phyloP scores from a whole-genome alignment of 1,284 basidiomycete species.

The Irpex sp. region DNA sequence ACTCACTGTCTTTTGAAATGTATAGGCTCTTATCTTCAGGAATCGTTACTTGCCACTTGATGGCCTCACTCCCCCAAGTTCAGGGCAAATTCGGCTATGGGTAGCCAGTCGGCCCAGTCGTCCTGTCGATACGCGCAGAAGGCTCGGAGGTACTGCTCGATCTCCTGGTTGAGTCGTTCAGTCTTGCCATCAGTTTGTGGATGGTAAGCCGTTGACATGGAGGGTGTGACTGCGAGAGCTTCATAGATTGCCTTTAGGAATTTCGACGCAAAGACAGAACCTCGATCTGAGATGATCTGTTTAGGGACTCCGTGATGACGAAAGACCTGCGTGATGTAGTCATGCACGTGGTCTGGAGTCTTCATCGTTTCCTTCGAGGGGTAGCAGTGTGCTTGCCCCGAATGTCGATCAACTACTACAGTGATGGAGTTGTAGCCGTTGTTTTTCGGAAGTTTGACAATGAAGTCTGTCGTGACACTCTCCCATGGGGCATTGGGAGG shows the following conservation, averaged over 20 bases:
- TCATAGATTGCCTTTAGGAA: conserved; percentile 18
- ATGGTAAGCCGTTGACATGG: conserved; percentile 25
- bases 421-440: conserved; percentile 31
- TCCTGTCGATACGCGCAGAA: conserved; percentile 17
- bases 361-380: conserved; percentile 27
- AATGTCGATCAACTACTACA: conserved; percentile 30
- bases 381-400: background rate
- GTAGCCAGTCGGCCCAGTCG: conserved; percentile 15
- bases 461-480: conserved; percentile 33
- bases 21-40: too few species aligned
- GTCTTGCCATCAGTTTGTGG: conserved; percentile 31
- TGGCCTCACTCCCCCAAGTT: too few species aligned
- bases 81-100: conserved; percentile 24
- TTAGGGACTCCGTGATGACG: conserved; percentile 26
- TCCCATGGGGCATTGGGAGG: background rate
- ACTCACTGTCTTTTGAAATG: too few species aligned
- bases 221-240: conserved; percentile 20
- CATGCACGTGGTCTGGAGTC: conserved; percentile 19
- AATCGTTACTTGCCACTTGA: too few species aligned
- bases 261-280: background rate
- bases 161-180: conserved; percentile 27
- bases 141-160: conserved; percentile 23
- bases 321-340: conserved; percentile 19
- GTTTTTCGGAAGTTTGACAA: conserved; percentile 31
- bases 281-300: conserved; percentile 28